Percentiles rank a stretch among this genome's conserved stretches.
Conservation (phyloP, 371 early-diverging fungal species). For the Mucor circinelloides region DNA sequence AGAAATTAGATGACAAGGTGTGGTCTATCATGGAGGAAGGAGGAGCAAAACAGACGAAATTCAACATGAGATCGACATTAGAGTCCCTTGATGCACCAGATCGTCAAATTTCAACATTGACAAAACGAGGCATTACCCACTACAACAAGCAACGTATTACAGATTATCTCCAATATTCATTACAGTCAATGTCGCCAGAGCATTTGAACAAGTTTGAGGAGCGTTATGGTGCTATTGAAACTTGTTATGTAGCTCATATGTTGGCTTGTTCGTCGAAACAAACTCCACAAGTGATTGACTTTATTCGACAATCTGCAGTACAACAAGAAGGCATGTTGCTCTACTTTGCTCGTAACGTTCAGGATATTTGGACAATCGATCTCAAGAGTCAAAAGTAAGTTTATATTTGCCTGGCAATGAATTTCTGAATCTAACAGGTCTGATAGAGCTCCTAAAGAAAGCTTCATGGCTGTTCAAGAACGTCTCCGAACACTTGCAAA, state of each 20-base stretch:
- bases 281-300: background rate
- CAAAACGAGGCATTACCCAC: slow-evolving; percentile 1
- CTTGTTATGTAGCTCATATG: background rate
- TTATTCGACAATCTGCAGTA: background rate
- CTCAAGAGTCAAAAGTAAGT: slow-evolving; percentile 7
- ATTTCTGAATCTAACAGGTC: no score
- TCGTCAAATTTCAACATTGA: background rate
- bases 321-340: slow-evolving; percentile 15
- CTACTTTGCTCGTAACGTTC: background rate
- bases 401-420: no score
- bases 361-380: slow-evolving; percentile 8
- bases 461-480: background rate
- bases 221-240: slow-evolving; percentile 12
- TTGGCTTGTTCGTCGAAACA: background rate
- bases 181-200: background rate
- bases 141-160: slow-evolving; percentile 13
- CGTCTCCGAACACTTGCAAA: background rate
- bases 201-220: background rate
- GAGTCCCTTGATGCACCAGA: background rate
- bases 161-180: slow-evolving; percentile 3
- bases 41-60: background rate
- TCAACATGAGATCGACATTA: background rate
- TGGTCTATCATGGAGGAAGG: slow-evolving; percentile 11
- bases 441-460: background rate
- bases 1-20: background rate